Evolutionary conservation across 1,284 basidiomycete species (phyloP), one percentile per base, ranked within the genome.

Genomic region (Entoloma clypeatum): DNA sequence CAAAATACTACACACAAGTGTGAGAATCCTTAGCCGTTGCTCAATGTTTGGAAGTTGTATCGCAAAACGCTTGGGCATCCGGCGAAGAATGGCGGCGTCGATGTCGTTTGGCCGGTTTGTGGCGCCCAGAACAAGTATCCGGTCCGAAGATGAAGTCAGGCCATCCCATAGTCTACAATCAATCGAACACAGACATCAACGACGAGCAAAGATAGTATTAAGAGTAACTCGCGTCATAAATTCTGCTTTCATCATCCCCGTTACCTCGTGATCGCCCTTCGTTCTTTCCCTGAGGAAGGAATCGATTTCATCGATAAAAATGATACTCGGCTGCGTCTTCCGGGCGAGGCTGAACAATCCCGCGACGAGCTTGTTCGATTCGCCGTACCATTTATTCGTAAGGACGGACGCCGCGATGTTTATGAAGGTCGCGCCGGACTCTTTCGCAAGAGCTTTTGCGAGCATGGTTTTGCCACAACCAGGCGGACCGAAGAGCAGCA

Each of bases 231-330:
- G 92, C 83, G 92, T 96, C 94, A 99, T 97, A 62, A 99, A 99
- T 60, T 99, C 95, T 1, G 95, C 95, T 69, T 99, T 99, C 83
- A 99, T 96, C 93, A 98, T 98, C 4, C 86, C 92, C 18, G 93
- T 98, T 33, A 94, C 95, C 59, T 99, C 96, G 63, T 99, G 96
- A 58, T 99, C 96, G 8, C 86, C 86, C 39, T 81, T 79, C 30
- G 76, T 77, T 48, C 96, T 74, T 62, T 97, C 92, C 42, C 95
- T 73, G 62, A 99, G 69, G 64, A 99, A 92, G 6, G 88, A 91
- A 55, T 99, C 96, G 31, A 99, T 91, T 64, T 99, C 96, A 58
- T 99, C 96, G 44, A 99, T 83, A 41, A 99, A 91, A 49, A 99
- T 83, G 51, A 99, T 92, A 45, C 86, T 82, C 0, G 95, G 94